Base-by-base conservation (phyloP, 1,139 yeast species). In the Debaryomyces subglobosus region DNA sequence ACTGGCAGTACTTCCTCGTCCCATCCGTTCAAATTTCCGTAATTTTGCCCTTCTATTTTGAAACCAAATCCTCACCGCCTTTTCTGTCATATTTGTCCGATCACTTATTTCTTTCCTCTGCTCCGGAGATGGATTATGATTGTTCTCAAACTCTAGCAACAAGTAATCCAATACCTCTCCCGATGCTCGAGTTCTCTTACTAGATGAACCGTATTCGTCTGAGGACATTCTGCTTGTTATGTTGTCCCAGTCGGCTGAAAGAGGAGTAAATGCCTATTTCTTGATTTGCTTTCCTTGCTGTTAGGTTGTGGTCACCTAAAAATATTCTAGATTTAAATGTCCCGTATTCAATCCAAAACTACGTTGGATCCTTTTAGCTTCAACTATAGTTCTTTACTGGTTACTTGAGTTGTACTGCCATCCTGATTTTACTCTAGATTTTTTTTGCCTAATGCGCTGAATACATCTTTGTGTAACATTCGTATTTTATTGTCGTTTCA, bases 61-160 rank as follows among this genome's bases (percentile, higher is more conserved):
- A 63, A 92, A 92, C 98, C 98, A 92, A 44, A 92, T 91, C 49
- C 96, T 79, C 2, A 92, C 96, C 4, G 96, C 91, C 55, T 96
- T 81, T 60, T 91, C 97, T 7, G 94, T 84, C 94, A 92, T 88
- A 42, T 88, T 89, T 2, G 96, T 89, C 52, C 77, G 78, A 6
- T 78, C 81, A 43, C 96, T 85, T 43, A 92, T 86, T 39, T 78
- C 82, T 60, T 84, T 86, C 39, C 98, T 71, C 44, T 82, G 79
- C 38, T 82, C 81, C 0, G 89, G 82, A 40, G 79, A 72, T 1
- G 94, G 94, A 57, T 85, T 86, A 27, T 90, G 87, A 58, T 89
- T 89, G 49, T 70, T 72, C 45, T 81, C 82, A 63, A 89, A 90
- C 62, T 90, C 96, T 34, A 75, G 74, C 43, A 87, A 78, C 49